Percentiles rank a stretch among this genome's conserved stretches.
phyloP scores from a whole-genome alignment of 306 rosid genomes.

The Cercis canadensis region DNA sequence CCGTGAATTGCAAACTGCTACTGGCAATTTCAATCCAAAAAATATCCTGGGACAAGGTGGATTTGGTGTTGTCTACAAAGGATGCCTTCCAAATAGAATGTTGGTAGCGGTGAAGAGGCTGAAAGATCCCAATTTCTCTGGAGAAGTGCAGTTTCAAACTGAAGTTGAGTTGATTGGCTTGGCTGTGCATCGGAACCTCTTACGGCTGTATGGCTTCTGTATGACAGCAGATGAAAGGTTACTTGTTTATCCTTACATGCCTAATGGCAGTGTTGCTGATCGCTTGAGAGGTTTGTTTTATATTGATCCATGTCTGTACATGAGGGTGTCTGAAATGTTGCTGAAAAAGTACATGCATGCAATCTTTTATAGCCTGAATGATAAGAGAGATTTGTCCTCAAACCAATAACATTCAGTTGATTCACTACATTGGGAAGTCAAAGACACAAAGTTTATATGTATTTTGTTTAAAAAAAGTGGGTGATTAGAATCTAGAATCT shows the following conservation, averaged over 20 bases:
- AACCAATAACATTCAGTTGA: conserved; percentile 21
- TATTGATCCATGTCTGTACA: conserved; percentile 3
- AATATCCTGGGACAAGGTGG: conserved; percentile 94
- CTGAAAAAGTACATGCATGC: neutral
- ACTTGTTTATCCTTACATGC: conserved; percentile 94
- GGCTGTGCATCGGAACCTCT: conserved; percentile 93
- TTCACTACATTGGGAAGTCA: neutral
- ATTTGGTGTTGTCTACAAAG: conserved; percentile 92
- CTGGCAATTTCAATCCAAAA: conserved; percentile 78
- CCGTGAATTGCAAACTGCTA: conserved; percentile 88
- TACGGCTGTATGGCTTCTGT: conserved; percentile 86
- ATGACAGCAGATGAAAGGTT: conserved; percentile 87
- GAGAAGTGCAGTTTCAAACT: conserved; percentile 98
- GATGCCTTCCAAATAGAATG: conserved; percentile 83
- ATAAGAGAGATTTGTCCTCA: conserved; percentile 7
- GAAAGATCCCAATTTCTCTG: conserved; percentile 92
- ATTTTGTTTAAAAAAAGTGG: too few species aligned
- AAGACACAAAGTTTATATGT: too few species aligned
- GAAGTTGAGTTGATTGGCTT: conserved; percentile 98
- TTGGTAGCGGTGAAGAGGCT: conserved; percentile 91
- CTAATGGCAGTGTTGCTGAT: conserved; percentile 96
- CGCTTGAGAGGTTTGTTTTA: conserved; percentile 88
- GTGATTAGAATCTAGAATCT: too few species aligned
- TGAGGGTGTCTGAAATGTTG: neutral
- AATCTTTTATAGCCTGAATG: conserved; percentile 11